Percentiles rank a stretch among this genome's conserved stretches.
phyloP scores from a whole-genome alignment of 2,329 filamentous ascomycete species.

The Aspergillus quadricinctus region DNA sequence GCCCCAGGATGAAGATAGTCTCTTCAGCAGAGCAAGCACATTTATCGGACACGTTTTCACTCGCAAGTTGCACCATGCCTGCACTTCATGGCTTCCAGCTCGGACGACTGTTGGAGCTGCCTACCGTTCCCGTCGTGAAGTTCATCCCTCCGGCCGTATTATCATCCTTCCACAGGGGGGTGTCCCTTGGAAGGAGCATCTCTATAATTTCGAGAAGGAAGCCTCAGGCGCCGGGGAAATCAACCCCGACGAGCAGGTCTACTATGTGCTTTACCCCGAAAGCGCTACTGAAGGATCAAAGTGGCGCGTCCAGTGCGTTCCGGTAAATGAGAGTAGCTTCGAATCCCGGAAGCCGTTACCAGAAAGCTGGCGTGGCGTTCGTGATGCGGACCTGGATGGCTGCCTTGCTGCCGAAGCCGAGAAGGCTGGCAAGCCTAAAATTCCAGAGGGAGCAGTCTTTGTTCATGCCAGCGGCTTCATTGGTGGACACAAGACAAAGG shows the following conservation, averaged over 20 bases:
- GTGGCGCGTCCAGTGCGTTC: conserved; percentile 94
- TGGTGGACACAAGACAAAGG: conserved; percentile 87
- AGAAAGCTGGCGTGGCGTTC: conserved; percentile 84
- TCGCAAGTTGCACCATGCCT: conserved; percentile 71
- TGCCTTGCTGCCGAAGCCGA: conserved; percentile 39
- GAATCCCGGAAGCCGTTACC: conserved; percentile 87
- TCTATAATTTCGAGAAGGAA: conserved; percentile 78
- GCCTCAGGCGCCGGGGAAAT: conserved; percentile 29
- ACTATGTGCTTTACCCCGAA: conserved; percentile 92
- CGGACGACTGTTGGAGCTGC: conserved; percentile 72
- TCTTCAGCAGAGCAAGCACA: conserved; percentile 70
- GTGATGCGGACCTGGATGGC: conserved; percentile 77
- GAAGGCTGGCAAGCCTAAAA: conserved; percentile 33
- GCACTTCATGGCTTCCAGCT: conserved; percentile 79
- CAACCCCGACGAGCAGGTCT: conserved; percentile 53
- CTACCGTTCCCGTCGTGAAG: conserved; percentile 62
- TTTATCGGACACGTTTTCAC: conserved; percentile 90
- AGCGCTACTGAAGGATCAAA: conserved; percentile 68
- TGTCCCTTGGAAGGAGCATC: conserved; percentile 91
- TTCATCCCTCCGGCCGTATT: conserved; percentile 71
- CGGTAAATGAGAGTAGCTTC: conserved; percentile 78
- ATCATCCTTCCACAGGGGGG: conserved; percentile 74
- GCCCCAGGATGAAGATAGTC: conserved; percentile 74
- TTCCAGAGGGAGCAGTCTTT: conserved; percentile 67
- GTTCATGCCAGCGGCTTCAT: conserved; percentile 95